Base-by-base conservation (phyloP, 2,329 filamentous ascomycete species). In the Venturia nashicola region DNA sequence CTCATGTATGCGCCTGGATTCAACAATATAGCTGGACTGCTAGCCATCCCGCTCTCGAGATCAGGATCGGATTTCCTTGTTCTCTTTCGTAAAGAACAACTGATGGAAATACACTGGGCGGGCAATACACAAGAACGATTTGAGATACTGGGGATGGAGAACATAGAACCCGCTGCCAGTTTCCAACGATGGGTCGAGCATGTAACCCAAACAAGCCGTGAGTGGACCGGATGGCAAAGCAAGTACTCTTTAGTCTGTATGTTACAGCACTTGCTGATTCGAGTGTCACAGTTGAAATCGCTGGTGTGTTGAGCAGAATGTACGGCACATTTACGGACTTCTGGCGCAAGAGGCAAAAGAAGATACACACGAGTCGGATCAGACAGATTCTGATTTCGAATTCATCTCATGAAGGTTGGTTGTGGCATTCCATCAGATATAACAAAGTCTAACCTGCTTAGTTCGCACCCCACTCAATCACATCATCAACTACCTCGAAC, bases 401-500 rank as follows among this genome's bases (percentile, higher is more conserved):
- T n/a, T 55, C 51, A 6, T 55, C 51, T 8, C 51, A 55, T n/a
- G 51, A 55, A 55, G 27, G 51, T 55, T 36, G 11, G 27, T 55
- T n/a, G 14, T 9, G 6, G 2, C 5, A 36, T 55, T 7, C 14
- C 12, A 34, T 55, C 12, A 14, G 18, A n/a, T 36, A 16, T n/a
- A 1, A 34, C 27, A 12, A 55, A 55, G 1, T 11, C 36, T 42
- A 9, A 60, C 57, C 11, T 5, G 36, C 36, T 43, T 60, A 60
- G 36, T 60, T 23, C 57, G 57, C 18, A 60, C 57, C 6, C 57
- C 57, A 27, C 57, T 60, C n/a, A 60, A 60, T 20, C 36, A 40
- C 20, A 60, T 60, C 18, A 60, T 60, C 57, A 60, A 42, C 23
- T 60, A 60, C 23, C 40, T 60, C 11, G 57, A 60, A 23, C 36